Evolutionary conservation across 306 rosid species (phyloP).

Genomic region (Prunus mongolica): DNA sequence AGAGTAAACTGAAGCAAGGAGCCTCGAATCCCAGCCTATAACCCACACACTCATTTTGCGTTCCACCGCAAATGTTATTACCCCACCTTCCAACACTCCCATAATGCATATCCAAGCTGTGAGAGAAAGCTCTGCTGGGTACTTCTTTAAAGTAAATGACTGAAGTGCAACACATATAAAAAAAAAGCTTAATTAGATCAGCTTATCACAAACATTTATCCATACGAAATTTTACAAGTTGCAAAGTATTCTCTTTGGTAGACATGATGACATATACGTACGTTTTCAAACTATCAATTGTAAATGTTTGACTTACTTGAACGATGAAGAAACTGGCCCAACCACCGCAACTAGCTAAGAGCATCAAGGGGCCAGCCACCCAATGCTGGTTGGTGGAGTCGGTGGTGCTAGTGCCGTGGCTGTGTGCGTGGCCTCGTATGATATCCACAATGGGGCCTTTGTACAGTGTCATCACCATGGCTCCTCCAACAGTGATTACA

Average conservation of each 20-base stretch:
- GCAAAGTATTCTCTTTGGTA: too few species aligned
- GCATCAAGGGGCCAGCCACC: slow-evolving; percentile 63
- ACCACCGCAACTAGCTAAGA: slow-evolving; percentile 62
- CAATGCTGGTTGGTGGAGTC: slow-evolving; percentile 57
- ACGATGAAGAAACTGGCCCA: slow-evolving; percentile 95
- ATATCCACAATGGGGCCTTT: slow-evolving; percentile 77
- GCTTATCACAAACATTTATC: neutral
- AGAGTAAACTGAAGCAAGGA: slow-evolving; percentile 86
- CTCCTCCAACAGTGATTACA: slow-evolving; percentile 71
- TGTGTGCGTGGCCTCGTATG: slow-evolving; percentile 35
- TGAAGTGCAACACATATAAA: slow-evolving; percentile 14
- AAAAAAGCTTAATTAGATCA: neutral
- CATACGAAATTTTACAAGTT: too few species aligned
- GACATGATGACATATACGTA: neutral
- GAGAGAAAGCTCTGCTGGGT: slow-evolving; percentile 91
- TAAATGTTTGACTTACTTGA: slow-evolving; percentile 45
- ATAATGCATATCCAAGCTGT: slow-evolving; percentile 80
- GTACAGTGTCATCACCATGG: slow-evolving; percentile 96
- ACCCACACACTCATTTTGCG: slow-evolving; percentile 71
- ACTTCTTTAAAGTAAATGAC: slow-evolving; percentile 85
- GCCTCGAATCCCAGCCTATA: slow-evolving; percentile 95
- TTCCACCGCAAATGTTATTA: slow-evolving; percentile 61
- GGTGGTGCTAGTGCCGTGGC: slow-evolving; percentile 17
- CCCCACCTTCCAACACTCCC: slow-evolving; percentile 77
- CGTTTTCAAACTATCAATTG: too few species aligned